Conservation (phyloP, 2,329 filamentous ascomycete species). For the Camillea tinctor region DNA sequence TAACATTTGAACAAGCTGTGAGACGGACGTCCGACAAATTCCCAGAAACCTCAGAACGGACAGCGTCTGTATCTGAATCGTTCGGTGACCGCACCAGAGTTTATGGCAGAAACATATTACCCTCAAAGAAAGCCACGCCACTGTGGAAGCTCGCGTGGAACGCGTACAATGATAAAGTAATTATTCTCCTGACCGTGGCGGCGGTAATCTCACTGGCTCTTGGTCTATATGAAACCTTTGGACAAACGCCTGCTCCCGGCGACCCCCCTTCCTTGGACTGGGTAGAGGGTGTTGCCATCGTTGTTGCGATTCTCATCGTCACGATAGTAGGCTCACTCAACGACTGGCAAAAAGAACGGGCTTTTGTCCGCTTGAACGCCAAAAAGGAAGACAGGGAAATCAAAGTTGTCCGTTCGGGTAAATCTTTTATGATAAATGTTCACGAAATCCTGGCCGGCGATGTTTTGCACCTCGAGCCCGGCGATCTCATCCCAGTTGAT, state of each 20-base stretch:
- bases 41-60: slow-evolving; percentile 15
- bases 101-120: slow-evolving; percentile 59
- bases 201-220: slow-evolving; percentile 67
- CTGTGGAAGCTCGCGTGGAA: slow-evolving; percentile 63
- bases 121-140: slow-evolving; percentile 58
- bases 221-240: slow-evolving; percentile 66
- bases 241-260: slow-evolving; percentile 40
- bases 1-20: slow-evolving; percentile 33
- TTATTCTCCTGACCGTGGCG: slow-evolving; percentile 67
- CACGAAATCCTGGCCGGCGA: slow-evolving; percentile 66
- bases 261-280: slow-evolving; percentile 51
- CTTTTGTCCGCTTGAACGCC: slow-evolving; percentile 57
- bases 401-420: slow-evolving; percentile 64
- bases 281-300: slow-evolving; percentile 63
- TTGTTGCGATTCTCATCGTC: slow-evolving; percentile 60
- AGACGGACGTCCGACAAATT: slow-evolving; percentile 22
- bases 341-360: slow-evolving; percentile 62
- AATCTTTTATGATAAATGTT: slow-evolving; percentile 57
- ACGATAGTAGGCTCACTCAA: slow-evolving; percentile 59
- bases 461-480: slow-evolving; percentile 64
- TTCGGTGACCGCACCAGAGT: slow-evolving; percentile 57
- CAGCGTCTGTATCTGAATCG: slow-evolving; percentile 15
- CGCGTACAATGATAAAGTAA: slow-evolving; percentile 72
- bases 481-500: slow-evolving; percentile 66
- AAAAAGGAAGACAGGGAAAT: slow-evolving; percentile 62